phyloP scores from a whole-genome alignment of 306 rosid genomes.

The Astragalus glycyphyllos region DNA sequence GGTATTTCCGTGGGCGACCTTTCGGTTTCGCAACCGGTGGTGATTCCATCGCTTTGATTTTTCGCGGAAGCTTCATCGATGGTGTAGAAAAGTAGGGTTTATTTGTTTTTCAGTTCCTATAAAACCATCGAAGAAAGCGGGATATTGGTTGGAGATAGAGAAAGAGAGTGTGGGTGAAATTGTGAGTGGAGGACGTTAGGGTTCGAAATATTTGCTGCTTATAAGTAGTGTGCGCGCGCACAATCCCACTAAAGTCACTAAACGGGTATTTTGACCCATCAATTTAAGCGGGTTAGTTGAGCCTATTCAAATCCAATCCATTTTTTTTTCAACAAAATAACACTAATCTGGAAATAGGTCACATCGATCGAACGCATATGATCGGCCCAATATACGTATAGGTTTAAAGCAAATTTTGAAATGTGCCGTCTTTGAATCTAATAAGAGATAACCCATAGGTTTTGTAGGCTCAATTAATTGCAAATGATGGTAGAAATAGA shows the following conservation, averaged over 20 bases:
- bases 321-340: no score
- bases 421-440: no score
- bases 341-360: no score
- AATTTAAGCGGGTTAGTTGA: neutral
- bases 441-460: no score
- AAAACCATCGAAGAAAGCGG: neutral
- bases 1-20: constrained; percentile 86
- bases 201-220: neutral
- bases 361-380: no score
- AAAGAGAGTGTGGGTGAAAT: neutral
- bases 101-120: constrained; percentile 22
- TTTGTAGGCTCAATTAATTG: no score
- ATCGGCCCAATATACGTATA: no score
- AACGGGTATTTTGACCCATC: neutral
- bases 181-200: neutral
- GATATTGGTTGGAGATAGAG: neutral
- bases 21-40: constrained; percentile 67
- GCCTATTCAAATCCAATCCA: neutral
- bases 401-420: no score
- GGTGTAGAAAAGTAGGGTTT: constrained; percentile 39
- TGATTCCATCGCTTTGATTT: constrained; percentile 57
- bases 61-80: constrained; percentile 9
- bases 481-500: no score
- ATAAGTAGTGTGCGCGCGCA: neutral
- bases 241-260: neutral